Conservation (phyloP, 805 yeast species). For the Wickerhamomyces sydowiorum region DNA sequence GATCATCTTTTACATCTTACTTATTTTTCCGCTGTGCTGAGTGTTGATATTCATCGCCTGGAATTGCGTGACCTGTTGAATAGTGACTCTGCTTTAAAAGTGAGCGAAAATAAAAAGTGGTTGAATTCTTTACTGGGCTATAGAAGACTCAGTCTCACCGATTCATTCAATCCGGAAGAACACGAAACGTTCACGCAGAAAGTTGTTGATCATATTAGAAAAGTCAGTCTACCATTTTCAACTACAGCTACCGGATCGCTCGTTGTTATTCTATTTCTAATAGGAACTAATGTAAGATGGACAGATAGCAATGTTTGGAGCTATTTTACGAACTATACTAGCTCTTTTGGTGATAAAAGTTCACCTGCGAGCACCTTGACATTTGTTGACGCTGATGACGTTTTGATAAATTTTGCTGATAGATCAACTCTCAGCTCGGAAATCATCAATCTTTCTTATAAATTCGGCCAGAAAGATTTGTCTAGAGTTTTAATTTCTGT, state of each 20-base stretch:
- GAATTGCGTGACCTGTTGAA: slow-evolving; percentile 51
- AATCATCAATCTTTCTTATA: slow-evolving; percentile 6
- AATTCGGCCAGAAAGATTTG: slow-evolving; percentile 3
- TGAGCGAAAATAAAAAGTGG: neutral
- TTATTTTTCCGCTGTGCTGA: slow-evolving; percentile 57
- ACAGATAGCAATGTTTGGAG: slow-evolving; percentile 16
- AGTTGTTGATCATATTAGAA: slow-evolving; percentile 11
- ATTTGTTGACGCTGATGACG: neutral
- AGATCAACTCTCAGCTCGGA: slow-evolving; percentile 16
- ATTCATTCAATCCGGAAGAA: neutral
- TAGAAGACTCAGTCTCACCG: neutral
- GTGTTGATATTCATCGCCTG: slow-evolving; percentile 59
- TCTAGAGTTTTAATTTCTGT: slow-evolving; percentile 15
- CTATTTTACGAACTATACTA: too few relatives aligned
- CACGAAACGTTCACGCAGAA: neutral
- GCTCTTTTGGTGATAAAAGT: too few relatives aligned
- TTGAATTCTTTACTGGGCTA: neutral
- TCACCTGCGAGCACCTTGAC: too few relatives aligned
- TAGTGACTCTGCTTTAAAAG: slow-evolving; percentile 4
- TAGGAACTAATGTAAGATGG: slow-evolving; percentile 31
- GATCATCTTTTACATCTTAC: slow-evolving; percentile 61
- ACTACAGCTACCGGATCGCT: slow-evolving; percentile 26
- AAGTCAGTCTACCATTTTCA: slow-evolving; percentile 32
- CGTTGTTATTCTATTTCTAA: slow-evolving; percentile 18
- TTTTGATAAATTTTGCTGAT: slow-evolving; percentile 10